Evolutionary conservation across 768 basidiomycete genomes (phyloP).

Genomic region (Leccinum imitatum): DNA sequence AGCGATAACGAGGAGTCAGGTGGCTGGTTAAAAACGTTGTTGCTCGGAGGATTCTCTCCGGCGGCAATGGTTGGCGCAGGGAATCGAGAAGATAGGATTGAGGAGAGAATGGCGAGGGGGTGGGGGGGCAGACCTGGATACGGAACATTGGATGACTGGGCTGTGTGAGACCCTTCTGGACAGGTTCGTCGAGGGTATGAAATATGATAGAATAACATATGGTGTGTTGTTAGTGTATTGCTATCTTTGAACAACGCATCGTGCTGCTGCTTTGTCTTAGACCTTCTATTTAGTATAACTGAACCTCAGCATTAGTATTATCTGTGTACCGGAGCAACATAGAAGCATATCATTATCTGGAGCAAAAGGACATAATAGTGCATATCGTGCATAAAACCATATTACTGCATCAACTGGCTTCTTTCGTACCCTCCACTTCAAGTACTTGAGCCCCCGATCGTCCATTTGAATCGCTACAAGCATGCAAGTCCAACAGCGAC

Average conservation of each 20-base stretch:
- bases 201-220: slow-evolving; percentile 14
- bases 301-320: background rate
- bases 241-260: slow-evolving; percentile 3
- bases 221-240: background rate
- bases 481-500: slow-evolving; percentile 31
- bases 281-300: background rate
- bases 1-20: slow-evolving; percentile 27
- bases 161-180: slow-evolving; percentile 34
- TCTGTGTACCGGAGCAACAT: background rate
- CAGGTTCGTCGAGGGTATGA: background rate
- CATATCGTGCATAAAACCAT: slow-evolving; percentile 18
- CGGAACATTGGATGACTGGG: slow-evolving; percentile 57
- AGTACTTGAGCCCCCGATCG: background rate
- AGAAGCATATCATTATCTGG: slow-evolving; percentile 20
- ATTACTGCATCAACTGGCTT: background rate
- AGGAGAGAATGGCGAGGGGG: slow-evolving; percentile 51
- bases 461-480: slow-evolving; percentile 31
- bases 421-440: background rate
- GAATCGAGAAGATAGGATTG: slow-evolving; percentile 47
- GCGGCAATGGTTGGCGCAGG: slow-evolving; percentile 19
- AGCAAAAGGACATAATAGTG: slow-evolving; percentile 4
- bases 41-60: slow-evolving; percentile 24
- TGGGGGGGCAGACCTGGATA: slow-evolving; percentile 45
- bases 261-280: background rate
- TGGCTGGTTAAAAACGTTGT: slow-evolving; percentile 27